These are phyloP conservation scores for Wakefieldia striispora DNA, from an alignment of 768 basidiomycete genomes.

Conservation along the genomic window DNA sequence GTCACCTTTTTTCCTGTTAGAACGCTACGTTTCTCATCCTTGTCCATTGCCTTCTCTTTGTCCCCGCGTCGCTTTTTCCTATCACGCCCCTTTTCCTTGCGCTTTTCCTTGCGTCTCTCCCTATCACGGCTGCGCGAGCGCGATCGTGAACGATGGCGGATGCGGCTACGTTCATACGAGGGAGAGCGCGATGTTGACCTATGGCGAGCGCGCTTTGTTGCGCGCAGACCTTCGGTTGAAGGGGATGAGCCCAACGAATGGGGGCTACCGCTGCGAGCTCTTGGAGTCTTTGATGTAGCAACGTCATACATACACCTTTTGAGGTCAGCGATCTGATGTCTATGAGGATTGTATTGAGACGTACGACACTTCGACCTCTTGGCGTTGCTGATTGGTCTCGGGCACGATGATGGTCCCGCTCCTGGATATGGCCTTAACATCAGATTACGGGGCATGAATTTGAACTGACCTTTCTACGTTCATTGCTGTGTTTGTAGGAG, in stretches of 20 bases:
- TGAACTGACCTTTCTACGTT: constrained; percentile 7
- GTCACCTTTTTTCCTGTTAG: constrained; percentile 61
- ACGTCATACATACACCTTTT: constrained; percentile 23
- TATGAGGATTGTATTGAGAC: constrained; percentile 1
- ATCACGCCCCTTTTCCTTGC: constrained; percentile 30
- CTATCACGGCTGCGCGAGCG: constrained; percentile 29
- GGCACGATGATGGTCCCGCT: constrained; percentile 4
- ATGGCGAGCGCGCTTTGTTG: constrained; percentile 14
- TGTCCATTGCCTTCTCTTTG: constrained; percentile 35
- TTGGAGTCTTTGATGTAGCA: constrained; percentile 20
- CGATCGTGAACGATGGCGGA: constrained; percentile 22
- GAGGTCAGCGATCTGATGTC: constrained; percentile 18
- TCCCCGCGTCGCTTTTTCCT: constrained; percentile 39
- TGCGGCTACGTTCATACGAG: constrained; percentile 14
- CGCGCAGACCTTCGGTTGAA: constrained; percentile 15
- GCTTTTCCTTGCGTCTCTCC: constrained; percentile 24
- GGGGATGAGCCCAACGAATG: constrained; percentile 13
- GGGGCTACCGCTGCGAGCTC: constrained; percentile 18
- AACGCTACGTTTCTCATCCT: constrained; percentile 51
- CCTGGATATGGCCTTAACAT: neutral
- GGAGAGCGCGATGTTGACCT: constrained; percentile 23
- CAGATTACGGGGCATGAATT: neutral
- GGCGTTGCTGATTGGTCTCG: constrained; percentile 1
- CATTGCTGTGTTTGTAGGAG: constrained; percentile 2
- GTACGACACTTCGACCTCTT: constrained; percentile 32